Base-by-base conservation (phyloP, 768 basidiomycete genomes). In the Rickenella mellea region DNA sequence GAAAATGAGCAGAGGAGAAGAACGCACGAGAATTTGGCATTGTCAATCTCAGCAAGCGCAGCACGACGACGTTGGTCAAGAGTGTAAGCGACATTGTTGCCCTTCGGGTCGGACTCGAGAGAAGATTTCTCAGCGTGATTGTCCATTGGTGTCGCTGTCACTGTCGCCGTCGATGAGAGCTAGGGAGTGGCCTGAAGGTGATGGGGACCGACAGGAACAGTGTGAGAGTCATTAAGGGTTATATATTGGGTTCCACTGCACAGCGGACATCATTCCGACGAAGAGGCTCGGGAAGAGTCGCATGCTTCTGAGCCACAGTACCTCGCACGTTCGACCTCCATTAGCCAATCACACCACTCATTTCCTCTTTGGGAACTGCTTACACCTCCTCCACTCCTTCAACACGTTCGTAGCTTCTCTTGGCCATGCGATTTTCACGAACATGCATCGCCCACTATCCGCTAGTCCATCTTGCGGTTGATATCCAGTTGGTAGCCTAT, bases 41-140 rank as follows among this genome's bases (percentile, higher is more conserved):
- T 80, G 62, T 94, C 91, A 46, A 94, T 75, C 58, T 93, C 87
- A 10, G 80, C 73, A 30, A 96, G 71, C 25, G 92, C 90, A 27
- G 77, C 78, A 14, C 84, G 74, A 48, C 91, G 78, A 39, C 79
- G 75, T 57, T 83, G 77, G 55, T 83, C 80, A 32, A 86, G 72
- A 1, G 47, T 27, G 45, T 40, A 37, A 12, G 20, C 28, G 29
- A 28, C 37, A 19, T 40, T 29, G 30, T 46, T 37, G 17, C 35
- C 36, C 15, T 48, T 43, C 17, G 29, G 27, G 27, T 36, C 25
- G 22, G 22, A n/a, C 41, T 25, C 4, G 33, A 36, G 12, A 19
- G 12, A 31, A 31, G 29, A 20, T 40, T 40, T 24, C 27, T 40
- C 39, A 17, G 39, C 20, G 17, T 20, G 39, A 17, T 36, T 36